phyloP scores from a whole-genome alignment of 2,329 filamentous ascomycete genomes.

The Aspergillus pseudotamarii region DNA sequence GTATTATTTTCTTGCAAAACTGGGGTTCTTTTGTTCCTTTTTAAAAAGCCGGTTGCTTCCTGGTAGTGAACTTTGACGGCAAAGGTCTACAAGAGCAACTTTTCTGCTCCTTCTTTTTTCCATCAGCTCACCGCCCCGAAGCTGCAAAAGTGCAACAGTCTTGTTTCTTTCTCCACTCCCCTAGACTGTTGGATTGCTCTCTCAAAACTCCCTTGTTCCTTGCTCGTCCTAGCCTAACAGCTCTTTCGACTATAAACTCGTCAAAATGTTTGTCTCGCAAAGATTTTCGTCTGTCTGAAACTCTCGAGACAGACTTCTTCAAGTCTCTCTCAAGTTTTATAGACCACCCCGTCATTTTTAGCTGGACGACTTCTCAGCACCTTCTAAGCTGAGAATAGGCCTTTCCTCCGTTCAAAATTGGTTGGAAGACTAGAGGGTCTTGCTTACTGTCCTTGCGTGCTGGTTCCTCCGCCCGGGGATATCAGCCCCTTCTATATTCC shows the following conservation, averaged over 20 bases:
- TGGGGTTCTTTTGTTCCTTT: not conserved
- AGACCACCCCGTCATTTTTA: not conserved
- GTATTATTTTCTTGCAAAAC: not conserved
- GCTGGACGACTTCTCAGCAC: not conserved
- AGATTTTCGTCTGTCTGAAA: conserved; percentile 10
- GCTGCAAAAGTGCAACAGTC: conserved; percentile 10
- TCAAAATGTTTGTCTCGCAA: conserved; percentile 17
- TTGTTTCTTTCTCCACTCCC: conserved; percentile 8
- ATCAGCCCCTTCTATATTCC: not conserved
- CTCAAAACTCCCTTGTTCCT: not conserved
- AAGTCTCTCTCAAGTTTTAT: conserved; percentile 14
- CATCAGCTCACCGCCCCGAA: conserved; percentile 19
- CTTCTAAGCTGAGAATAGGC: not conserved
- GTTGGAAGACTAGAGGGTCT: not conserved
- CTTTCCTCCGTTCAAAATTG: not conserved
- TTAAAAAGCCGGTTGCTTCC: not conserved
- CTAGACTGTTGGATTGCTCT: not conserved
- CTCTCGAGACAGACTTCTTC: conserved; percentile 14
- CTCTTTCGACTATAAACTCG: conserved; percentile 2
- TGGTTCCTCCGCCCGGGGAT: not conserved
- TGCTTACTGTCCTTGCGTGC: not conserved
- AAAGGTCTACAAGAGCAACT: conserved; percentile 1
- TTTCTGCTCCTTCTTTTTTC: conserved; percentile 10
- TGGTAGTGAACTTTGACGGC: conserved; percentile 7
- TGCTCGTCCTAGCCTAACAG: conserved; percentile 1